Base-by-base conservation (phyloP, 2,329 filamentous ascomycete genomes). In the Aspergillus arachidicola region DNA sequence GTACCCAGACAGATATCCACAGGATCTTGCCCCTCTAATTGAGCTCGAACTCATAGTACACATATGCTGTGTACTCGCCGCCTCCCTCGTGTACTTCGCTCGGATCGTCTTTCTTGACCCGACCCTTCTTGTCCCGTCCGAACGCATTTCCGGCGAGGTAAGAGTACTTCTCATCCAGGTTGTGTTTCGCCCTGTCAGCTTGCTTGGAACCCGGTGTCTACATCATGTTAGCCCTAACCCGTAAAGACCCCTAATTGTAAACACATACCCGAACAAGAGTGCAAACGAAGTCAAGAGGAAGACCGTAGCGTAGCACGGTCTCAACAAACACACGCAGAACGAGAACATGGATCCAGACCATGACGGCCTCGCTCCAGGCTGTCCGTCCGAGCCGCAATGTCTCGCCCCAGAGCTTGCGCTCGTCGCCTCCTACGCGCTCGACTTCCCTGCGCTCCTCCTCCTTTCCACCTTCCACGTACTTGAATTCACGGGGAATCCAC, bases 121-220 rank as follows among this genome's bases (percentile, higher is more conserved):
- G 89, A 30, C 95, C 95, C 74, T 94, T 94, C 86, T 96, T 97
- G 82, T 99, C 95, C 64, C 92, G 86, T 16, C 92, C 92, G 71
- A 98, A 93, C 0, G 95, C 95, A 72, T 98, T 98, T 60, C 95
- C 95, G 34, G 92, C 95, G 4, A 99, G 86, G 79, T 97, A 97
- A 28, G 92, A 93, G 81, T 94, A 99, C 65, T 89, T 87, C 21
- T 87, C 84, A 78, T 99, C 95, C 53, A 99, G 85, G 10, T 88
- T 87, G n/a, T 84, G 78, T 79, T 92, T 93, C 36, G 89, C 87
- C 79, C 94, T 96, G 76, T 93, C 91, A 5, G 87, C 87, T 45
- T 88, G 82, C 81, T 97, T 98, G n/a, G 89, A 77, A 19, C 63
- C 70, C 51, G 89, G 93, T 53, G 93, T 93, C 93, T 97, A 71